Conservation (phyloP, 2,329 filamentous ascomycete species). For the Talaromyces pinophilus region DNA sequence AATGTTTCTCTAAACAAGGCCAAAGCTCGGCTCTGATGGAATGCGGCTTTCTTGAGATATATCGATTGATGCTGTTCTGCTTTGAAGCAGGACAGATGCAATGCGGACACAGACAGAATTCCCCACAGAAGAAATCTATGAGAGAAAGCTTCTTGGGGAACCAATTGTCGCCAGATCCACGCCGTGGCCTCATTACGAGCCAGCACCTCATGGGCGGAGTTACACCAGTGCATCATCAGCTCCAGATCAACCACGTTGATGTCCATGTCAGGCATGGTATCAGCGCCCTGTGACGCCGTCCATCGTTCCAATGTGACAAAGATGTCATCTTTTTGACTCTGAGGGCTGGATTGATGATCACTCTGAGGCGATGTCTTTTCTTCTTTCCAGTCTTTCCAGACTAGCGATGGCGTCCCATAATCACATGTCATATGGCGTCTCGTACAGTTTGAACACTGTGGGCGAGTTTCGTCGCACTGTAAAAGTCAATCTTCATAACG, state of each 20-base stretch:
- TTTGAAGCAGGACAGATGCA: constrained; percentile 38
- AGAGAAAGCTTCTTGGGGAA: constrained; percentile 37
- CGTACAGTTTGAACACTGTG: constrained; percentile 30
- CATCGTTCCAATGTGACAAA: constrained; percentile 11
- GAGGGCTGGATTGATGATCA: background rate
- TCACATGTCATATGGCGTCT: constrained; percentile 30
- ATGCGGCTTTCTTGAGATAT: constrained; percentile 41
- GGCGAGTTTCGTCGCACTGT: constrained; percentile 33
- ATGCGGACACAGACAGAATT: constrained; percentile 37
- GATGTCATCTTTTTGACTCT: background rate
- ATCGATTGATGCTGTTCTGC: constrained; percentile 28
- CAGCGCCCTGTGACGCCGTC: constrained; percentile 25
- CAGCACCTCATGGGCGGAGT: constrained; percentile 36
- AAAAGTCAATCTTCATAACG: background rate
- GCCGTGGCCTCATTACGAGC: constrained; percentile 36
- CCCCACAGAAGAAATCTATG: constrained; percentile 42
- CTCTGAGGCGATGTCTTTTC: background rate
- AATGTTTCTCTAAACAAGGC: constrained; percentile 39
- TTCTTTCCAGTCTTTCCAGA: constrained; percentile 13
- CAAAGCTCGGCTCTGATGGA: constrained; percentile 38
- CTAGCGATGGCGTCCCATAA: constrained; percentile 23
- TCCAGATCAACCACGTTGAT: constrained; percentile 50
- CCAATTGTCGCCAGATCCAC: constrained; percentile 35
- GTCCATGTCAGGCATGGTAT: constrained; percentile 25
- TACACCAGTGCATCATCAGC: constrained; percentile 45